Conservation (phyloP, 768 basidiomycete genomes). For the Mycena vitilis region DNA sequence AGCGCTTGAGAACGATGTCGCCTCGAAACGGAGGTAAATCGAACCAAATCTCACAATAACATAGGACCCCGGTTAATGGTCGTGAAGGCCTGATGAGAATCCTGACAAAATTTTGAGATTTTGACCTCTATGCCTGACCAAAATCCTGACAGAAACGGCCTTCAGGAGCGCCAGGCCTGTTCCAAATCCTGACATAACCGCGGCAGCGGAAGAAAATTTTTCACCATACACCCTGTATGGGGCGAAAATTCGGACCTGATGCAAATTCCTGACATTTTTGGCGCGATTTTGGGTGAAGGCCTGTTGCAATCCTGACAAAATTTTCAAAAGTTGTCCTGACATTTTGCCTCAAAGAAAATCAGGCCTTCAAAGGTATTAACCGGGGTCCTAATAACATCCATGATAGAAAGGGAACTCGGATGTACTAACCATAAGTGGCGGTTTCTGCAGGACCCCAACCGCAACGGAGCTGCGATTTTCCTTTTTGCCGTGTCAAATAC, state of each 20-base stretch:
- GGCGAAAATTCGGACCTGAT: too few relatives aligned
- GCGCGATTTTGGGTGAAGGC: background rate
- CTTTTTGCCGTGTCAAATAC: too few relatives aligned
- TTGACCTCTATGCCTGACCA: background rate
- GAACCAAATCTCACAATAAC: too few relatives aligned
- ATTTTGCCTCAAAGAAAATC: background rate
- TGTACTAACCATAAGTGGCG: too few relatives aligned
- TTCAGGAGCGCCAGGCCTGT: background rate
- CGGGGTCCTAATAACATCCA: slow-evolving; percentile 6
- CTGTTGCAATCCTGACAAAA: slow-evolving; percentile 4
- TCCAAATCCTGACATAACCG: background rate
- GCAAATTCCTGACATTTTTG: background rate
- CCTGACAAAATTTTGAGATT: background rate
- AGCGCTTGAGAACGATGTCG: too few relatives aligned
- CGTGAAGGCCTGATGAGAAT: background rate
- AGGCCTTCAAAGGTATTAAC: background rate
- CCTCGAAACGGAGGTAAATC: too few relatives aligned
- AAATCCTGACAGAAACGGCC: slow-evolving; percentile 3
- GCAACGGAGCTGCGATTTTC: too few relatives aligned
- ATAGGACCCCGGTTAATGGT: background rate
- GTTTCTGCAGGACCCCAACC: too few relatives aligned
- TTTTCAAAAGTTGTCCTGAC: background rate
- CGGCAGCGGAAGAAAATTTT: too few relatives aligned
- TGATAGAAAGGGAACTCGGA: too few relatives aligned
- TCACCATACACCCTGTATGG: too few relatives aligned